A percentile compares a stretch with the other conserved stretches of the same genome.
phyloP scores from a whole-genome alignment of 2,329 filamentous ascomycete species.

The Exophiala xenobiotica region DNA sequence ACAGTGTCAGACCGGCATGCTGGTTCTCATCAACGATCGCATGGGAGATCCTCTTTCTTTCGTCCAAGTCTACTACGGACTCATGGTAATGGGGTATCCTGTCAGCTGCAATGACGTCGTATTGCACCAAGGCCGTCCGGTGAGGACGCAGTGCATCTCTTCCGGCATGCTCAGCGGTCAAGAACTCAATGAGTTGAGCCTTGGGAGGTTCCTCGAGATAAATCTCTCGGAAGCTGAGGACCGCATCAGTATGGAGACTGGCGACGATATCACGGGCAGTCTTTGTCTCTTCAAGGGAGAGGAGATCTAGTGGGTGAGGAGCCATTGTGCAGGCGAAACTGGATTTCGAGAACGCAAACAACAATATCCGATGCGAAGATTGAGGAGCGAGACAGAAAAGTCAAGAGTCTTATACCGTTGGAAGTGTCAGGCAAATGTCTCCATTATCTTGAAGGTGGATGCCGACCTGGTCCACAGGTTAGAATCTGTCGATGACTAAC shows the following conservation, averaged over 20 bases:
- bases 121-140: constrained; percentile 54
- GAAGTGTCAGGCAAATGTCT: too few relatives aligned
- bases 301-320: constrained; percentile 56
- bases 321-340: constrained; percentile 26
- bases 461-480: too few relatives aligned
- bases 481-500: too few relatives aligned
- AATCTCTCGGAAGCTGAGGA: constrained; percentile 51
- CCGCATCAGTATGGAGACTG: constrained; percentile 37
- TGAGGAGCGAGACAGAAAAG: too few relatives aligned
- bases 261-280: constrained; percentile 52
- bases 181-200: constrained; percentile 47
- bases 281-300: constrained; percentile 56
- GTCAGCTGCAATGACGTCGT: constrained; percentile 55
- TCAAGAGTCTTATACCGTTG: too few relatives aligned
- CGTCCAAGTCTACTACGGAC: constrained; percentile 51
- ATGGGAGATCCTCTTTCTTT: constrained; percentile 44
- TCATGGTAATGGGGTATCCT: constrained; percentile 57
- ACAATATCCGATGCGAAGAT: too few relatives aligned
- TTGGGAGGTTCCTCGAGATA: constrained; percentile 54
- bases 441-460: too few relatives aligned
- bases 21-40: constrained; percentile 50
- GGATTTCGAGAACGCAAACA: too few relatives aligned
- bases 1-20: constrained; percentile 46
- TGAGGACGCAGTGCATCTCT: constrained; percentile 47
- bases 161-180: constrained; percentile 50